phyloP scores from a whole-genome alignment of 371 early-diverging fungal genomes.

The Saksenaea vasiformis region DNA sequence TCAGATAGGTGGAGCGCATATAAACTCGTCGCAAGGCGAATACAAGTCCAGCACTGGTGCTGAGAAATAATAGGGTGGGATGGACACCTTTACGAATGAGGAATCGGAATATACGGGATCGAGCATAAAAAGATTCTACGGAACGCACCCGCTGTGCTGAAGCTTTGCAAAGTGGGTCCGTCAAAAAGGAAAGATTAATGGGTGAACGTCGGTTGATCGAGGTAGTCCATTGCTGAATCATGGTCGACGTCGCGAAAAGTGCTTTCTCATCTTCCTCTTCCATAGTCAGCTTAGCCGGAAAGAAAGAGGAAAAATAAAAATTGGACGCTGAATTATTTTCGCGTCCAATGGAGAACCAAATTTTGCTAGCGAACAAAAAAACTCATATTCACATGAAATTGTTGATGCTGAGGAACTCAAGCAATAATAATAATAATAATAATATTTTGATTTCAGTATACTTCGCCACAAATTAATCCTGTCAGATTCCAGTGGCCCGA shows the following conservation, averaged over 20 bases:
- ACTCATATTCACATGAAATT: too few relatives aligned
- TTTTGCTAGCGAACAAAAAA: too few relatives aligned
- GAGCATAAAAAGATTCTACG: slow-evolving; percentile 36
- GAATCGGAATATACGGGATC: slow-evolving; percentile 29
- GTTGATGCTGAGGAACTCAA: too few relatives aligned
- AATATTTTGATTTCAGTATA: too few relatives aligned
- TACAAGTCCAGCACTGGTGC: slow-evolving; percentile 22
- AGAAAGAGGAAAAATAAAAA: not conserved
- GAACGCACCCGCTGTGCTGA: slow-evolving; percentile 24
- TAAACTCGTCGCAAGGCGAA: slow-evolving; percentile 31
- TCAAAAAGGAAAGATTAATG: slow-evolving; percentile 39
- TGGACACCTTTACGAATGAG: slow-evolving; percentile 37
- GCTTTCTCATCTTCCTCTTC: not conserved
- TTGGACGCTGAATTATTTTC: too few relatives aligned
- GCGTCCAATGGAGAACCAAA: too few relatives aligned
- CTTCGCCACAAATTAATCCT: too few relatives aligned
- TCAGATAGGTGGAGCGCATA: slow-evolving; percentile 24
- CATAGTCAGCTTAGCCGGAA: not conserved
- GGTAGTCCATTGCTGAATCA: slow-evolving; percentile 14
- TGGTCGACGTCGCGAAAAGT: slow-evolving; percentile 25
- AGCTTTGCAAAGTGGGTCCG: slow-evolving; percentile 23
- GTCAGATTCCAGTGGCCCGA: too few relatives aligned
- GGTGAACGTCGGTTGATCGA: slow-evolving; percentile 31
- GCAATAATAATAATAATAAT: too few relatives aligned
- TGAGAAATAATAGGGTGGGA: slow-evolving; percentile 33